Evolutionary conservation across 1,284 basidiomycete genomes (phyloP), one percentile per base, ranked within the genome.

Genomic region (Amylostereum chailletii): DNA sequence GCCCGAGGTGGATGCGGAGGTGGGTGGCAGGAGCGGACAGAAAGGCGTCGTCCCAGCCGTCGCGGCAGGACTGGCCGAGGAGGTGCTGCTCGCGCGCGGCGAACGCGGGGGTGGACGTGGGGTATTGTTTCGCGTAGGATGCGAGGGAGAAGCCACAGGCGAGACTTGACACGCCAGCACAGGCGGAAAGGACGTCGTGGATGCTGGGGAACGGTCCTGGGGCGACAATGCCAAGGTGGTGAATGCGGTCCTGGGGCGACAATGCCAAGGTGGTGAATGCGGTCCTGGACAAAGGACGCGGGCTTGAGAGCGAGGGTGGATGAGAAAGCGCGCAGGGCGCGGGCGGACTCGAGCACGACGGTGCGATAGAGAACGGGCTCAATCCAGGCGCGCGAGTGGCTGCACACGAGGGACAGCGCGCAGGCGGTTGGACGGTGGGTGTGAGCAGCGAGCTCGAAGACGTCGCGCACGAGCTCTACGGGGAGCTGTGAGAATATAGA

Each of bases 351-450:
- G 39, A 72, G 66, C 41, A 65, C 55, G 50, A 72, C 67, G 40
- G 69, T 70, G 51, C 64, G 56, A 56, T 69, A 71, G 34, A 74
- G 61, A 33, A 62, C 51, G 34, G 66, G 66, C 30, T 67, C 65
- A 31, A 61, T 65, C 61, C 68, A 67, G 9, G 51, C 54, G 50
- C 57, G 63, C 5, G 65, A 59, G 45, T 59, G 57, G 41, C 62
- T 63, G 31, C 66, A 67, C 37, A 71, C 67, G 47, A 65, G 61
- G 4, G 65, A 60, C 41, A 71, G 61, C 6, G 58, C 49, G 37
- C 65, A 60, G 3, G 68, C 66, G 9, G 62, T 62, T 8, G 58
- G 47, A 11, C 50, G 58, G 54, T 65, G 58, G 11, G 54, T 50
- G 41, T 42, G 45, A 10, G 71, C 65, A 30, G 67, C 68, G 42